Conservation (phyloP, 306 rosid genomes). For the Fragaria vesca region DNA sequence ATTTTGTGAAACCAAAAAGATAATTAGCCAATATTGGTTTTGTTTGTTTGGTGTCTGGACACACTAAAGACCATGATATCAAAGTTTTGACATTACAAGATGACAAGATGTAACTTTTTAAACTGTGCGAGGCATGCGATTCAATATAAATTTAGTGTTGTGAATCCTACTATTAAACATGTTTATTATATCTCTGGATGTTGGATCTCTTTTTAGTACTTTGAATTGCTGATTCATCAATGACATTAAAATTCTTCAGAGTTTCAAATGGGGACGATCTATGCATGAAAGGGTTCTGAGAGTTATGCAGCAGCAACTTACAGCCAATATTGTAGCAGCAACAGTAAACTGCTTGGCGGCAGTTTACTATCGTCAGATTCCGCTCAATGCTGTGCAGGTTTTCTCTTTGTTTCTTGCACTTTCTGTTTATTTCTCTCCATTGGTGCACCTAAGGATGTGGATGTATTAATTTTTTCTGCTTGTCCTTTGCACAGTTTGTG, state of each 20-base stretch:
- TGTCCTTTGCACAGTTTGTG: slow-evolving; percentile 58
- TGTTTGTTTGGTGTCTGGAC: neutral
- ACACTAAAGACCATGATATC: neutral
- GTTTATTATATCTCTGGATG: neutral
- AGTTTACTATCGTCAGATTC: slow-evolving; percentile 57
- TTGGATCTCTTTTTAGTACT: neutral
- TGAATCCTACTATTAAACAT: neutral
- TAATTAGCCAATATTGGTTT: neutral
- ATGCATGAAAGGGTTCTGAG: slow-evolving; percentile 77
- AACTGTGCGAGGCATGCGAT: neutral
- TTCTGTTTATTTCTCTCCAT: slow-evolving; percentile 12
- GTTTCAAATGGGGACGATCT: slow-evolving; percentile 87
- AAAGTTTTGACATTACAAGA: neutral
- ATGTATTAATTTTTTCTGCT: slow-evolving; percentile 1
- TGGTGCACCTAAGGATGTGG: slow-evolving; percentile 6
- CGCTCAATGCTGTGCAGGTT: slow-evolving; percentile 87
- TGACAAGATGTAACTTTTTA: neutral
- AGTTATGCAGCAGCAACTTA: slow-evolving; percentile 73
- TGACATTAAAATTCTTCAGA: slow-evolving; percentile 37
- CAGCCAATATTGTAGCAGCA: slow-evolving; percentile 4
- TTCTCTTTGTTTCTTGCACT: slow-evolving; percentile 25
- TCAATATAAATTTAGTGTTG: neutral
- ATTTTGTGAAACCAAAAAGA: neutral
- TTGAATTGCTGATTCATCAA: slow-evolving; percentile 3
- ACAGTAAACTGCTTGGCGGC: neutral